These are phyloP conservation scores for Leccinum obscurum DNA, from an alignment of 768 basidiomycete species.

Conservation along the genomic window DNA sequence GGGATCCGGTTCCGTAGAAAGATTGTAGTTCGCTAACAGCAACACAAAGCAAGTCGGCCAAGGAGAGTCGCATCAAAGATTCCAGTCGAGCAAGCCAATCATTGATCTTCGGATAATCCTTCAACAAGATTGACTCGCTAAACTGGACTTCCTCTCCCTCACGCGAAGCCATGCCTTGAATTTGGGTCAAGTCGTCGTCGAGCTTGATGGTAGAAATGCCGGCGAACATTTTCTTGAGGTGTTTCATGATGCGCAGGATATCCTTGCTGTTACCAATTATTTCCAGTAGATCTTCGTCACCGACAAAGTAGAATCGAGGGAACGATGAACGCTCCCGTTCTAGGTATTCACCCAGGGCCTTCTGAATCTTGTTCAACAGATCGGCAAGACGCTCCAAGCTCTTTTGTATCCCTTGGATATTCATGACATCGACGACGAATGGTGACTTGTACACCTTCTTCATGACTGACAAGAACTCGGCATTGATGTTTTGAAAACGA, in stretches of 20 bases:
- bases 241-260: constrained; percentile 97
- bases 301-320: constrained; percentile 99
- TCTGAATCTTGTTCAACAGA: constrained; percentile 96
- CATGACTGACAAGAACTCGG: constrained; percentile 97
- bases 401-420: constrained; percentile 95
- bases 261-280: constrained; percentile 99
- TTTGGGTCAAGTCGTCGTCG: constrained; percentile 84
- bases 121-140: constrained; percentile 77
- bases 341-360: constrained; percentile 97
- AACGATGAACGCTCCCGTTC: constrained; percentile 97
- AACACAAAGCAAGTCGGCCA: constrained; percentile 78
- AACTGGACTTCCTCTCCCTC: constrained; percentile 95
- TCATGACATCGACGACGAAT: constrained; percentile 96
- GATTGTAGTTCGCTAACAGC: constrained; percentile 76
- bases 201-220: constrained; percentile 88
- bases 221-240: constrained; percentile 99
- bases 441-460: constrained; percentile 99
- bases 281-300: constrained; percentile 97
- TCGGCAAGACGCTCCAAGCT: constrained; percentile 96
- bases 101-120: constrained; percentile 96
- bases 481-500: constrained; percentile 98
- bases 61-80: constrained; percentile 86
- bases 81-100: constrained; percentile 96
- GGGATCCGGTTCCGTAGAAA: constrained; percentile 71
- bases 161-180: constrained; percentile 91